These are phyloP conservation scores for Colletotrichum sp. DNA, from an alignment of 2,329 filamentous ascomycete species.

Conservation along the genomic window DNA sequence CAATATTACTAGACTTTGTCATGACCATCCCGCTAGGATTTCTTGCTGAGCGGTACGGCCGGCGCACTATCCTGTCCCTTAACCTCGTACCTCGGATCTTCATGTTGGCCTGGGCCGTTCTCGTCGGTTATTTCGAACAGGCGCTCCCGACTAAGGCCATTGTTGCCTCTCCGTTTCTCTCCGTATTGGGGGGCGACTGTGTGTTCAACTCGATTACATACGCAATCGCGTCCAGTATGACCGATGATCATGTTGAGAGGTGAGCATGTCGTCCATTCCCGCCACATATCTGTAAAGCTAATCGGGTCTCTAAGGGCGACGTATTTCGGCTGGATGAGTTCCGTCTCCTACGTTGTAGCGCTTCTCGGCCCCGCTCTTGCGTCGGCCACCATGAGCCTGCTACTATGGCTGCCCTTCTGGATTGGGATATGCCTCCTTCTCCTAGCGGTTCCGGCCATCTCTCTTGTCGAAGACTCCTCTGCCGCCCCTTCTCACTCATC, in stretches of 20 bases:
- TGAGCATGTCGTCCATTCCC: slow-evolving; percentile 18
- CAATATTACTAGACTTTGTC: slow-evolving; percentile 42
- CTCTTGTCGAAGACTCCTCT: not conserved
- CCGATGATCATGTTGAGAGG: slow-evolving; percentile 44
- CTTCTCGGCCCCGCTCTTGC: slow-evolving; percentile 51
- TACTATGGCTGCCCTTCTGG: slow-evolving; percentile 48
- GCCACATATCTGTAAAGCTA: not conserved
- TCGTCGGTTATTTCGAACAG: slow-evolving; percentile 41
- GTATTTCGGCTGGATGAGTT: slow-evolving; percentile 56
- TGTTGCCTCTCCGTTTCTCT: slow-evolving; percentile 44
- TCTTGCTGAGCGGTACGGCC: slow-evolving; percentile 47
- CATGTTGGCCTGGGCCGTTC: slow-evolving; percentile 44
- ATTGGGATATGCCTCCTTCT: slow-evolving; percentile 41
- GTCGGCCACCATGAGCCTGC: slow-evolving; percentile 47
- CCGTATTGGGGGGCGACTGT: slow-evolving; percentile 53
- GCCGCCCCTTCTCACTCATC: not conserved
- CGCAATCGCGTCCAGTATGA: slow-evolving; percentile 46
- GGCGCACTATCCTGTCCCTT: slow-evolving; percentile 42
- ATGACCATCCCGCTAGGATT: slow-evolving; percentile 55
- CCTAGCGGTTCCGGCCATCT: slow-evolving; percentile 35
- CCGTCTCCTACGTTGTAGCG: slow-evolving; percentile 50
- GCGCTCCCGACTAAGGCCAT: slow-evolving; percentile 42
- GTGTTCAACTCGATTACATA: slow-evolving; percentile 57
- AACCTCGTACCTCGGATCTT: slow-evolving; percentile 47
- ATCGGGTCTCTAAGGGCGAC: slow-evolving; percentile 39